These are phyloP conservation scores for Tetrapisispora fleetii DNA, from an alignment of 805 yeast species.

Conservation along the genomic window DNA sequence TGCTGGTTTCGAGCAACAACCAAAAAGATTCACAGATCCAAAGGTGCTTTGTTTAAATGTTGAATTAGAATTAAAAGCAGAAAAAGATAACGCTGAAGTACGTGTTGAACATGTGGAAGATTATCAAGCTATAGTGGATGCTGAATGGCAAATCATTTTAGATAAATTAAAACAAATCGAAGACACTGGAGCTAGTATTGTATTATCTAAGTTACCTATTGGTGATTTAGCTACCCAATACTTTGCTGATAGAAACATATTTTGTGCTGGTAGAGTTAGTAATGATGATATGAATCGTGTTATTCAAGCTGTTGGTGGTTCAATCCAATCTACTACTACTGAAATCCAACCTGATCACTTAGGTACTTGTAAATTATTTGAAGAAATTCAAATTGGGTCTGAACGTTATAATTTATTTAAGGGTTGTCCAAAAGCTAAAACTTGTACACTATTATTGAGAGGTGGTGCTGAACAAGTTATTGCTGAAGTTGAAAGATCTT, in stretches of 20 bases:
- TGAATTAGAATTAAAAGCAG: slow-evolving; percentile 94
- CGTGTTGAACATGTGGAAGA: slow-evolving; percentile 88
- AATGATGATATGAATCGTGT: slow-evolving; percentile 88
- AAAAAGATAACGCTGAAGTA: slow-evolving; percentile 97
- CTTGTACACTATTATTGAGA: slow-evolving; percentile 86
- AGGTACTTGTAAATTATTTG: slow-evolving; percentile 78
- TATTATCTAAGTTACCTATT: slow-evolving; percentile 87
- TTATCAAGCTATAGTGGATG: slow-evolving; percentile 93
- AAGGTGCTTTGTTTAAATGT: slow-evolving; percentile 78
- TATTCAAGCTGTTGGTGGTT: slow-evolving; percentile 87
- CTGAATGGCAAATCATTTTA: slow-evolving; percentile 95
- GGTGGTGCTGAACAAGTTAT: slow-evolving; percentile 98
- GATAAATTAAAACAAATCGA: slow-evolving; percentile 77
- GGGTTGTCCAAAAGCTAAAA: slow-evolving; percentile 86
- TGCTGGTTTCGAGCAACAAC: slow-evolving; percentile 99
- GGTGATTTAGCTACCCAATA: slow-evolving; percentile 98
- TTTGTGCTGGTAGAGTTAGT: slow-evolving; percentile 94
- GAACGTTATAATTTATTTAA: slow-evolving; percentile 89
- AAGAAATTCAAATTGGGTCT: slow-evolving; percentile 92
- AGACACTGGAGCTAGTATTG: slow-evolving; percentile 82
- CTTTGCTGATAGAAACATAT: slow-evolving; percentile 91
- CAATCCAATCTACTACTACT: slow-evolving; percentile 67
- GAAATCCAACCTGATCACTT: slow-evolving; percentile 61
- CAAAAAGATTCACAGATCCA: slow-evolving; percentile 72
- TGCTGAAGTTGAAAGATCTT: slow-evolving; percentile 94